Base-by-base conservation (phyloP, 495 filamentous ascomycete genomes). In the Pseudotulostoma volvatum region DNA sequence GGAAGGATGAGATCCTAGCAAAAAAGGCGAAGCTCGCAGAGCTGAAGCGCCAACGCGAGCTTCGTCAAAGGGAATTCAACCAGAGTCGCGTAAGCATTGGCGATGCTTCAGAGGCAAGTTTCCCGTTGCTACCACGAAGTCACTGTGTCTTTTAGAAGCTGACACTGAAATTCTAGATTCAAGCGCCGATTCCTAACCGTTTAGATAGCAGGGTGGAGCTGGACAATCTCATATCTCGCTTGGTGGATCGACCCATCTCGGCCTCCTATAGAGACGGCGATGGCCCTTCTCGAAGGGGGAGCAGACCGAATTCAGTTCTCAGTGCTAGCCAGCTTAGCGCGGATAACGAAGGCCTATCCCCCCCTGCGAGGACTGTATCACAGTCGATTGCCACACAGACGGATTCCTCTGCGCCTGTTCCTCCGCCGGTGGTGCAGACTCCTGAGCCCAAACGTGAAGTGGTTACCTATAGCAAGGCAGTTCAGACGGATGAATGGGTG, bases 21-120 rank as follows among this genome's bases (percentile, higher is more conserved):
- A 99, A 96, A 62, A 79, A 77, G 63, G 87, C 85, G 20, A 93
- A 81, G 66, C 84, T 99, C 47, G 87, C 79, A 18, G 92, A 96
- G 68, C 71, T 99, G 46, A 94, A 93, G 59, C 74, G 83, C 40
- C 86, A 94, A 53, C 74, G 87, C 45, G 83, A 88, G 56, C 64
- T 85, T 33, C 70, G 86, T 35, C 73, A 77, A 44, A 79, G 67
- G 55, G 84, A 90, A 55, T 73, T 77, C 46, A 70, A 66, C 31
- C 68, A 63, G 41, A 70, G 54, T 36, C 69, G 81, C 38, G 70
- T 72, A 46, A 81, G 73, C 50, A 64, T 73, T 50, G 71, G 70
- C n/a, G 67, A 73, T 53, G 54, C 61, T 42, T 66, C 61, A 49
- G 60, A 72, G 62, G 67, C 74, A 63, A 48, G 44, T n/a, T n/a